Conservation (phyloP, 306 rosid genomes). For the Hippophae gyantsensis region DNA sequence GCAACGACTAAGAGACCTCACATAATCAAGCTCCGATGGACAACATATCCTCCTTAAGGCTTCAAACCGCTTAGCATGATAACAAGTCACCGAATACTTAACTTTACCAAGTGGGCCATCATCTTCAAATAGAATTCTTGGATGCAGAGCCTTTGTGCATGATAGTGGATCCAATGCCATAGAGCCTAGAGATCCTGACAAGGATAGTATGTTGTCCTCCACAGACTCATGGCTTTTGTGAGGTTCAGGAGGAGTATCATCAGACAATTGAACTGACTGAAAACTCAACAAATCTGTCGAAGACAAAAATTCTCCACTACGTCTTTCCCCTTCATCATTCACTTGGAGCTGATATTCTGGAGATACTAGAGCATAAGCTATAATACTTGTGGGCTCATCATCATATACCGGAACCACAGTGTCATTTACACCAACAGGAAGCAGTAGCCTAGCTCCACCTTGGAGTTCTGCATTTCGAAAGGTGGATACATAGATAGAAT, state of each 20-base stretch:
- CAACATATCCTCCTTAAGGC: slow-evolving; percentile 83
- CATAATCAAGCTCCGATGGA: slow-evolving; percentile 70
- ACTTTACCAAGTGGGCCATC: slow-evolving; percentile 68
- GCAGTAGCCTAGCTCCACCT: slow-evolving; percentile 68
- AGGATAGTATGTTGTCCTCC: slow-evolving; percentile 49
- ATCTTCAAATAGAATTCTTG: slow-evolving; percentile 73
- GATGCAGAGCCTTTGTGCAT: slow-evolving; percentile 61
- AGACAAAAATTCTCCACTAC: slow-evolving; percentile 22
- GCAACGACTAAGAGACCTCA: slow-evolving; percentile 92
- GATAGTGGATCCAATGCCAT: slow-evolving; percentile 43
- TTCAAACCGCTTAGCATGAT: slow-evolving; percentile 76
- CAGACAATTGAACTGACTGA: slow-evolving; percentile 45
- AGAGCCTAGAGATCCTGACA: slow-evolving; percentile 55
- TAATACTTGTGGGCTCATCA: slow-evolving; percentile 85
- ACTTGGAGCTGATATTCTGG: slow-evolving; percentile 49
- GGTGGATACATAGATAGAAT: slow-evolving; percentile 59
- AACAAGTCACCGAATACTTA: slow-evolving; percentile 64
- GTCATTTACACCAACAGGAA: slow-evolving; percentile 64
- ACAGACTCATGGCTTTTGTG: slow-evolving; percentile 46
- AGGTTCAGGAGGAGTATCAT: slow-evolving; percentile 42
- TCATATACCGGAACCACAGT: slow-evolving; percentile 82
- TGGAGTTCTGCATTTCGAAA: slow-evolving; percentile 63
- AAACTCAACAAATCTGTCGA: slow-evolving; percentile 35
- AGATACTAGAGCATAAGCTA: slow-evolving; percentile 65
- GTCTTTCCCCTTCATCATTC: slow-evolving; percentile 48